Percentiles rank a stretch among this genome's conserved stretches.
phyloP scores from a whole-genome alignment of 257 asterid genomes.

The Nicotiana benthamiana region DNA sequence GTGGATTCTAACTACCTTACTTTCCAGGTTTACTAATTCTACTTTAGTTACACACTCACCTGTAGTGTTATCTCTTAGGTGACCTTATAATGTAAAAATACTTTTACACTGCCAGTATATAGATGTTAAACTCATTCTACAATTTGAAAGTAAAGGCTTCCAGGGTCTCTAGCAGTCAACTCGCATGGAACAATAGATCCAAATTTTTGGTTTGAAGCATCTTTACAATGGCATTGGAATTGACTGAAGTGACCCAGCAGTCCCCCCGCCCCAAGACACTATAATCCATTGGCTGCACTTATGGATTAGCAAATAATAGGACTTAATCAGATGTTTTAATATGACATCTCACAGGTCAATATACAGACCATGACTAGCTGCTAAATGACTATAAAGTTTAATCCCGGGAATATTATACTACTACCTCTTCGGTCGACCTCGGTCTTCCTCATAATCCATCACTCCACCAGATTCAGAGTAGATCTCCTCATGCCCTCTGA shows the following conservation, averaged over 20 bases:
- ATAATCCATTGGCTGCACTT: neutral
- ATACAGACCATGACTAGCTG: constrained; percentile 8
- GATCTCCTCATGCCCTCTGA: constrained; percentile 87
- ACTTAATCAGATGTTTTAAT: neutral
- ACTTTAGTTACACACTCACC: too few species aligned
- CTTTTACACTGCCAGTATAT: neutral
- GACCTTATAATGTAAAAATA: neutral
- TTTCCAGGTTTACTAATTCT: neutral
- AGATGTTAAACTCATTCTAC: neutral
- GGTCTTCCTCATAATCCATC: constrained; percentile 93
- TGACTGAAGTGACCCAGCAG: neutral
- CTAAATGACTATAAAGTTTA: constrained; percentile 8
- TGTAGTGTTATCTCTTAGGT: neutral
- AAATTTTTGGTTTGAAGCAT: neutral
- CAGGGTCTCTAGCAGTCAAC: neutral
- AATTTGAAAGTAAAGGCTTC: neutral
- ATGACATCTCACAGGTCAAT: neutral
- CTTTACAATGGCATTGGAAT: neutral
- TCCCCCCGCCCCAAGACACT: neutral
- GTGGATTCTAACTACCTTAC: neutral
- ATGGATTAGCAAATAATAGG: neutral
- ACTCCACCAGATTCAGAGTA: constrained; percentile 89
- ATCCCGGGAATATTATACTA: neutral
- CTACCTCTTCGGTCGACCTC: constrained; percentile 89
- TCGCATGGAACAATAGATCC: neutral